phyloP scores from a whole-genome alignment of 192 early-diverging fungal species.

The Coemansia sp. region DNA sequence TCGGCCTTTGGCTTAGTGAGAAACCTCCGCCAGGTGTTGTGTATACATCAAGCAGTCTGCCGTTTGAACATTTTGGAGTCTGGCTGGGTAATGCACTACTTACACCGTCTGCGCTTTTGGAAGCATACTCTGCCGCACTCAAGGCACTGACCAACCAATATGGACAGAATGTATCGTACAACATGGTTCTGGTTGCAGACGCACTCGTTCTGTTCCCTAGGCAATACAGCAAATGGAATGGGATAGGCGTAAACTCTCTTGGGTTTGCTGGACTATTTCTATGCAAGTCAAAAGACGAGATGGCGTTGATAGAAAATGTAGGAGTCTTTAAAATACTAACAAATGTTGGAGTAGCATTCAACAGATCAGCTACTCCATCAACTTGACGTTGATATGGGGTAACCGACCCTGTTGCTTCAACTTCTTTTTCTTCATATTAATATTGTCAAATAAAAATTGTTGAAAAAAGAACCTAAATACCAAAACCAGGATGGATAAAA shows the following conservation, averaged over 20 bases:
- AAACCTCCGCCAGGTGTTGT: conserved; percentile 10
- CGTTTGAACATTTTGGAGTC: conserved; percentile 46
- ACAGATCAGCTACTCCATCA: background rate
- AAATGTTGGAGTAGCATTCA: conserved; percentile 36
- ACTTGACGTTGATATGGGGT: no score
- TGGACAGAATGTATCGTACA: conserved; percentile 53
- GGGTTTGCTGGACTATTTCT: conserved; percentile 67
- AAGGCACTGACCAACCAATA: conserved; percentile 10
- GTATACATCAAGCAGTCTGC: conserved; percentile 18
- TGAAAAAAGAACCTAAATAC: conserved; percentile 18
- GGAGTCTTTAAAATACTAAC: conserved; percentile 51
- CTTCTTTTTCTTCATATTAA: background rate
- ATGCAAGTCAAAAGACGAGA: conserved; percentile 54
- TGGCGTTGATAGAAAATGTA: conserved; percentile 37
- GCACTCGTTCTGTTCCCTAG: conserved; percentile 63
- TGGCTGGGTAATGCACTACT: conserved; percentile 9
- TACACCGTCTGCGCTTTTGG: background rate
- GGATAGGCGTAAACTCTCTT: conserved; percentile 62
- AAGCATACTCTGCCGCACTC: conserved; percentile 24
- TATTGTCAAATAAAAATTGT: background rate
- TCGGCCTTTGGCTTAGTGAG: conserved; percentile 26
- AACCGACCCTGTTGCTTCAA: no score
- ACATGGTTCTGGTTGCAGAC: conserved; percentile 57
- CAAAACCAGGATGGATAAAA: conserved; percentile 27
- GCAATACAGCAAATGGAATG: conserved; percentile 29